Base-by-base conservation (phyloP, 2,329 filamentous ascomycete genomes). In the Zasmidium angulare region DNA sequence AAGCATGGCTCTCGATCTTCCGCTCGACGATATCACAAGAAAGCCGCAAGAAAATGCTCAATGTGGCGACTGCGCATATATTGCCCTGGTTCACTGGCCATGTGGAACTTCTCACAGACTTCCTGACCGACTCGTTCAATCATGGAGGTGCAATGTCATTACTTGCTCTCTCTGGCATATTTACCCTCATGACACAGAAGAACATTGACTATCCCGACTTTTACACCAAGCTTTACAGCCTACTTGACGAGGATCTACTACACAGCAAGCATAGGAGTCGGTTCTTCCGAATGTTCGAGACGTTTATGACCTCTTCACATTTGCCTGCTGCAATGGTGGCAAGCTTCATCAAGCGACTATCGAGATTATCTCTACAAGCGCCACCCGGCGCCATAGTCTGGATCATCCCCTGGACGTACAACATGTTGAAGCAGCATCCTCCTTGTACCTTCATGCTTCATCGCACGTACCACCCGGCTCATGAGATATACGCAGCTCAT, bases 401-500 rank as follows among this genome's bases (percentile, higher is more conserved):
- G 55, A 87, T 96, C 49, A 82, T 98, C 10, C 96, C 95, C 0
- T 97, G 91, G 87, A 87, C 93, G 53, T 99, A 99, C 81, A 99
- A 99, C 76, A 83, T 96, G 67, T 83, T 99, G 73, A 95, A 91
- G 75, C 85, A 84, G 65, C 95, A 99, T 73, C 93, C 93, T 0
- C 86, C 88, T 1, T 96, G 91, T 71, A 96, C 93, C 0, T 98
- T 96, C 70, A 96, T 99, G 92, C 85, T 99, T 66, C 96, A 99
- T 74, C 87, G 95, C 56, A 86, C 69, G 4, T 68, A 66, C 47
- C 71, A 74, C 53, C 71, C 72, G 10, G 66, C 66, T 20, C 71
- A 72, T 56, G 53, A 58, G 14, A 71, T 73, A 40, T 73, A 70
- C 53, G 56, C 65, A 24, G 43, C 56, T 0, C 46, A 67, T 14